Conservation (phyloP, 768 basidiomycete species). For the Psilocybe tampanensis region DNA sequence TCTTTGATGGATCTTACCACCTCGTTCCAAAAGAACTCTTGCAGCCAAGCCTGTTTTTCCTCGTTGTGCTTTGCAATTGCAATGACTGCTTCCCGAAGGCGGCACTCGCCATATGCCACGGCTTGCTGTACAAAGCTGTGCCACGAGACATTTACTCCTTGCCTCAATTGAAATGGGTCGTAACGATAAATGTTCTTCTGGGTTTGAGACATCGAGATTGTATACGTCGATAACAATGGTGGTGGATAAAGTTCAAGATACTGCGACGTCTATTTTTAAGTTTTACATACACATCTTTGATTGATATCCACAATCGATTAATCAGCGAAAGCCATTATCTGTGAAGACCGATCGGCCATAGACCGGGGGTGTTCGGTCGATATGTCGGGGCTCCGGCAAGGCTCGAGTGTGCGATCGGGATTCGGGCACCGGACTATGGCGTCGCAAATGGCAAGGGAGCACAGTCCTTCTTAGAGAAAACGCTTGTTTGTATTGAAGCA, state of each 20-base stretch:
- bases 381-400: too few species aligned
- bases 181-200: neutral
- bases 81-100: neutral
- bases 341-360: too few species aligned
- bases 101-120: neutral
- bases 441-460: too few species aligned
- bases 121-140: neutral
- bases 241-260: neutral
- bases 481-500: too few species aligned
- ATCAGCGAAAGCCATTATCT: neutral
- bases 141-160: neutral
- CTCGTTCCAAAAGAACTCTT: neutral
- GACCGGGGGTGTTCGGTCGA: too few species aligned
- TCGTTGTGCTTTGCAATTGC: neutral
- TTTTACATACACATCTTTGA: neutral
- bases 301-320: neutral
- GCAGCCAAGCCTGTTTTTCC: neutral
- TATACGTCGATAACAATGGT: neutral
- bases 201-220: neutral
- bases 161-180: neutral
- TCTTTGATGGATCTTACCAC: neutral
- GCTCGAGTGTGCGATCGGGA: too few species aligned
- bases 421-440: too few species aligned
- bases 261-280: too few species aligned
- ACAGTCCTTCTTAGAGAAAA: too few species aligned